A percentile compares a stretch with the other conserved stretches of the same genome.
Conservation (phyloP, 495 filamentous ascomycete species). For the Talaromyces proteolyticus region DNA sequence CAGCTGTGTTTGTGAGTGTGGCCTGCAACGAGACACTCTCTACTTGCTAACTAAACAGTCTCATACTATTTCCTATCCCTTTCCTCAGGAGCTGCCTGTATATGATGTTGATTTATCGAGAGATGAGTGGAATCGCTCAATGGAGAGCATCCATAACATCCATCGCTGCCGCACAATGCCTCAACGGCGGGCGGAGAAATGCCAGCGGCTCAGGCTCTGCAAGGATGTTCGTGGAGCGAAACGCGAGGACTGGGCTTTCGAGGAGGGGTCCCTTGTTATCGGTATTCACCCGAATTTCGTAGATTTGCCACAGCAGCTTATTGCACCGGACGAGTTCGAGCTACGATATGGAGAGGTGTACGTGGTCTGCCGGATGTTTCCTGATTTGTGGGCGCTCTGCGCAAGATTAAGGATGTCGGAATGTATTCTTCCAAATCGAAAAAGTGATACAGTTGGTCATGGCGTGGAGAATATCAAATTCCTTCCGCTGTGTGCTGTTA, state of each 20-base stretch:
- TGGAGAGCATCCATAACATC: not conserved
- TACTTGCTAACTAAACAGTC: conserved; percentile 1
- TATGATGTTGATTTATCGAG: not conserved
- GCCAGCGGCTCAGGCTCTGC: conserved; percentile 16
- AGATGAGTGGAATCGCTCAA: not conserved
- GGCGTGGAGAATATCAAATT: conserved; percentile 14
- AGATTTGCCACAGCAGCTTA: conserved; percentile 7
- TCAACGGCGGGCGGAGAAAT: conserved; percentile 10
- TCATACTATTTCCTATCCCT: not conserved
- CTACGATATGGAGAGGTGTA: conserved; percentile 18
- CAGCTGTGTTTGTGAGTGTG: conserved; percentile 5
- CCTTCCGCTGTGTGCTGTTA: conserved; percentile 26
- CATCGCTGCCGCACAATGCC: not conserved
- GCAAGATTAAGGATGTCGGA: conserved; percentile 9
- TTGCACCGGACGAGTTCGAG: conserved; percentile 19
- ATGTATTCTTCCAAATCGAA: conserved; percentile 4
- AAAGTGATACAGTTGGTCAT: not conserved
- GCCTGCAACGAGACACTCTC: not conserved
- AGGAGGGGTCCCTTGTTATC: conserved; percentile 26
- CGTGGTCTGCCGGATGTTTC: conserved; percentile 22
- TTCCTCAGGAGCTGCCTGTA: not conserved
- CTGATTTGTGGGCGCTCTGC: conserved; percentile 28
- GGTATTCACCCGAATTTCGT: conserved; percentile 20
- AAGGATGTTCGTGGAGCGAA: conserved; percentile 19
- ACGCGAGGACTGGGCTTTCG: conserved; percentile 19